Conservation (phyloP, 768 basidiomycete species). For the Termitomyces sp. region DNA sequence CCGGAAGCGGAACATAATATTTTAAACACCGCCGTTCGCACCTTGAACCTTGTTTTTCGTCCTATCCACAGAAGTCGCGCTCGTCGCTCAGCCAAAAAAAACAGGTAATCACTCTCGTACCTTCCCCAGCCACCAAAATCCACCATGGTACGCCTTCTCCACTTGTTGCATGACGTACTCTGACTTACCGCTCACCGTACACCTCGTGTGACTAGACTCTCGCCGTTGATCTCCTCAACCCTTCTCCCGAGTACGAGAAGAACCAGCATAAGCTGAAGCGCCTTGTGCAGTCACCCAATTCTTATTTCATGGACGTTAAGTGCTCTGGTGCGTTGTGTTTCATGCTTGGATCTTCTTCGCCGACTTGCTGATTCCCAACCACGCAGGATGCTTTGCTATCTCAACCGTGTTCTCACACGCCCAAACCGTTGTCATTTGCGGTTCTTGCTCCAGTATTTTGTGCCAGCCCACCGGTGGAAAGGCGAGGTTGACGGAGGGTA, state of each 20-base stretch:
- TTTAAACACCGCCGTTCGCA: slow-evolving; percentile 25
- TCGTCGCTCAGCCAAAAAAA: slow-evolving; percentile 28
- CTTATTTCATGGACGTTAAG: slow-evolving; percentile 99
- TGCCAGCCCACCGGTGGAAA: slow-evolving; percentile 99
- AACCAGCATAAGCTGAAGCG: slow-evolving; percentile 98
- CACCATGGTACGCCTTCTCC: slow-evolving; percentile 26
- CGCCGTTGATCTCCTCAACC: slow-evolving; percentile 97
- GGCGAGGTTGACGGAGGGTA: slow-evolving; percentile 97
- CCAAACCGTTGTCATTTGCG: slow-evolving; percentile 94
- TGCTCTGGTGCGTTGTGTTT: slow-evolving; percentile 74
- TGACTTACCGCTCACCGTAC: neutral
- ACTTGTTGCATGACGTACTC: neutral
- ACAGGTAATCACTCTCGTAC: slow-evolving; percentile 21
- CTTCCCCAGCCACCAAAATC: slow-evolving; percentile 19
- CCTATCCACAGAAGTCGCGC: slow-evolving; percentile 37
- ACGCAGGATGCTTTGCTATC: slow-evolving; percentile 89
- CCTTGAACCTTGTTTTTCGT: slow-evolving; percentile 36
- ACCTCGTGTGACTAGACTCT: slow-evolving; percentile 60
- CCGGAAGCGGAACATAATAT: slow-evolving; percentile 24
- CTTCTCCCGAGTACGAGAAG: slow-evolving; percentile 80
- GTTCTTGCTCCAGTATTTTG: slow-evolving; percentile 87
- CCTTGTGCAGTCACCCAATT: slow-evolving; percentile 97
- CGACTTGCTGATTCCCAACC: slow-evolving; percentile 10
- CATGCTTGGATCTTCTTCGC: slow-evolving; percentile 1
- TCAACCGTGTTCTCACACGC: slow-evolving; percentile 99